Base-by-base conservation (phyloP, 345 rosid species). In the Brassica cretica region DNA sequence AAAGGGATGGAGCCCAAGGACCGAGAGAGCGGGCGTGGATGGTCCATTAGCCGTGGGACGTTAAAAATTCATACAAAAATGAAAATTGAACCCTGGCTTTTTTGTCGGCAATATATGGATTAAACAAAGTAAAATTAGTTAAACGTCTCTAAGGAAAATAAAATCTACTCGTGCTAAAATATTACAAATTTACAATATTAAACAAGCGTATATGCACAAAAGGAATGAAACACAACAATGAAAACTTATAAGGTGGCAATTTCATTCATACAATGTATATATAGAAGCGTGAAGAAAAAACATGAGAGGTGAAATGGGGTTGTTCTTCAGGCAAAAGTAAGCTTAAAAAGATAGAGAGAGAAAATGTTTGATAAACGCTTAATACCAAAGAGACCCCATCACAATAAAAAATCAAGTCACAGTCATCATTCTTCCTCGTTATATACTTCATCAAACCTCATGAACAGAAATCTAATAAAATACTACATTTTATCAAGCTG, bases 271-370 rank as follows among this genome's bases (percentile, higher is more conserved):
- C 53, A 14, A 46, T 49, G 24, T 14, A 39, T 21, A 39, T 21
- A 65, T 59, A 73, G 76, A 88, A 86, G 93, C 83, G 89, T 86
- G 80, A 74, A 53, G 80, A 67, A 79, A 77, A 84, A 81, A 76
- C 76, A 69, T 73, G 88, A 86, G 83, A 82, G 90, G 91, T 88
- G 76, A 81, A 84, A 75, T 80, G 84, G 86, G 85, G 84, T 82
- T 91, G 89, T 87, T 83, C 82, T 62, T 82, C 74, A 81, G 82
- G 19, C 70, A 73, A n/a, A 79, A 73, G 78, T 61, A 78, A 79
- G 60, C 37, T 73, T 53, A 44, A 60, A 49, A 49, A 60, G 33
- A 66, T 12, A 82, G 72, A 32, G 35, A 55, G 66, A 78, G 72
- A 71, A 61, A 84, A 78, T 80, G 77, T 71, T 76, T 73, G 90